These are phyloP conservation scores for Podospora pseudoanserina DNA, from an alignment of 495 filamentous ascomycete genomes.

Conservation along the genomic window DNA sequence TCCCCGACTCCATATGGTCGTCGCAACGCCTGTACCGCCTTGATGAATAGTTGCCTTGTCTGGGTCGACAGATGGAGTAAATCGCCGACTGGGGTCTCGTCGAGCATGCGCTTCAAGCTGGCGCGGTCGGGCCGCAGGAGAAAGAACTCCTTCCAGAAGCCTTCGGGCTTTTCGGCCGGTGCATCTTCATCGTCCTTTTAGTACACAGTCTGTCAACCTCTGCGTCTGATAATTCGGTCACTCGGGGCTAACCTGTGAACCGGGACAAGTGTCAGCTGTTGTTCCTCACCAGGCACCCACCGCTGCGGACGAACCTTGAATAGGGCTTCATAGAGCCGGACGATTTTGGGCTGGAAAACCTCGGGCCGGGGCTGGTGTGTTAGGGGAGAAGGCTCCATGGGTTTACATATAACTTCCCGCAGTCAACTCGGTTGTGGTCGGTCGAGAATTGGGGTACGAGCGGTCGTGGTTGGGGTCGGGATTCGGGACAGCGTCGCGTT, in stretches of 20 bases:
- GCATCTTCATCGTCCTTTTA: conserved; percentile 54
- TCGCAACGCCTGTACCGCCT: conserved; percentile 67
- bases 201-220: conserved; percentile 7
- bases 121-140: conserved; percentile 71
- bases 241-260: neutral
- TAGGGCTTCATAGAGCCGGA: conserved; percentile 79
- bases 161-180: conserved; percentile 59
- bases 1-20: conserved; percentile 58
- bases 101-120: conserved; percentile 63
- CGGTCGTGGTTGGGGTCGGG: neutral
- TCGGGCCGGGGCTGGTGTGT: conserved; percentile 90
- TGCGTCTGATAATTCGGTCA: neutral
- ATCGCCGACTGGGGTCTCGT: conserved; percentile 65
- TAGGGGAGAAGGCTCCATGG: conserved; percentile 90
- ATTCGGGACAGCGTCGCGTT: conserved; percentile 1
- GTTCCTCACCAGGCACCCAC: neutral
- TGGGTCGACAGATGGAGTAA: conserved; percentile 68
- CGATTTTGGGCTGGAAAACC: conserved; percentile 88
- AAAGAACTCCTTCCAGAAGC: conserved; percentile 97
- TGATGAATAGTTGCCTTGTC: conserved; percentile 73
- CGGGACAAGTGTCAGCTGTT: neutral
- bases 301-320: conserved; percentile 64
- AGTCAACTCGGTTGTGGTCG: neutral
- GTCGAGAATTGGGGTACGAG: neutral
- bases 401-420: neutral